Evolutionary conservation across 2,329 filamentous ascomycete genomes (phyloP).

Genomic region (Trichoderma sp.): DNA sequence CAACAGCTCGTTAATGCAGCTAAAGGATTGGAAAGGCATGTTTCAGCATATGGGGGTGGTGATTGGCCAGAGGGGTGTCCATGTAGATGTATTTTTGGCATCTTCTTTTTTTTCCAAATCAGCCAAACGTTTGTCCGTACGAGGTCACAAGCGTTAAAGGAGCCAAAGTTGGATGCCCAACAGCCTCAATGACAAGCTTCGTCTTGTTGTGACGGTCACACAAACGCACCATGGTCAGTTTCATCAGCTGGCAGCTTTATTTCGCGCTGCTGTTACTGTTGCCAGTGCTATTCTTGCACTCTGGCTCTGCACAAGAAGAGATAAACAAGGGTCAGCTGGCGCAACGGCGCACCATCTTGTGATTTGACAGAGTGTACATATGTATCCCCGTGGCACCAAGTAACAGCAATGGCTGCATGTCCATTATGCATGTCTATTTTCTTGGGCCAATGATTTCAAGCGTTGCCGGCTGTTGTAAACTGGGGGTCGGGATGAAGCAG

Average conservation of each 20-base stretch:
- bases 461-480: background rate
- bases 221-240: background rate
- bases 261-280: background rate
- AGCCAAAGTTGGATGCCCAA: background rate
- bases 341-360: conserved; percentile 15
- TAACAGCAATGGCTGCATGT: conserved; percentile 1
- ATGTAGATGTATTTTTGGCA: background rate
- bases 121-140: background rate
- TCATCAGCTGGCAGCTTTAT: conserved; percentile 14
- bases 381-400: background rate
- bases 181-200: conserved; percentile 16
- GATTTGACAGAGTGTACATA: conserved; percentile 9
- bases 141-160: background rate
- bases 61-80: background rate
- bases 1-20: background rate
- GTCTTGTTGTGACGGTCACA: conserved; percentile 7
- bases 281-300: background rate
- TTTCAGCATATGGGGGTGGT: background rate
- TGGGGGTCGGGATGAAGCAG: conserved; percentile 15
- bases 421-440: conserved; percentile 7
- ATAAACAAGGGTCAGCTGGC: background rate
- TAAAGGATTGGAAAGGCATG: background rate
- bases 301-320: background rate
- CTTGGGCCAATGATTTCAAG: conserved; percentile 8
- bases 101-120: background rate